Evolutionary conservation across 371 early-diverging fungal species (phyloP), one percentile per base, ranked within the genome.

Genomic region (Rhizopus sp.): DNA sequence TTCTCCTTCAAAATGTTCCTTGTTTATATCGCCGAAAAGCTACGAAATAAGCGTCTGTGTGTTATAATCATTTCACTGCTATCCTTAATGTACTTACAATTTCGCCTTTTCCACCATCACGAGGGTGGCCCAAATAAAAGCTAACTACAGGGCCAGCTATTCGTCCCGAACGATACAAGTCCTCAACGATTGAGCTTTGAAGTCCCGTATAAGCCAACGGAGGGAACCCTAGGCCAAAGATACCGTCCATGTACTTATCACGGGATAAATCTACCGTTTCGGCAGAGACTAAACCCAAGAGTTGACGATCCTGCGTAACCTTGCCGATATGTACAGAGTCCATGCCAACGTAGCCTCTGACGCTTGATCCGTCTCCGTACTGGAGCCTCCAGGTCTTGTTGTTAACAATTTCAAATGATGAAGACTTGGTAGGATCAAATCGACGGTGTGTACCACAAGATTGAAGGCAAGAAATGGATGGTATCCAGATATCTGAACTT

Each of bases 361-460:
- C 82, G 30, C 54, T 65, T 5, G 82, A 83, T 4, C 84, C 81
- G 56, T 83, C 84, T 10, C 81, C 84, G 37, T 83, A 83, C 2
- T 54, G 64, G 0, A 77, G 41, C 3, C 56, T 7, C 78, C 78
- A 77, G 0, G 66, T 72, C 1, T 60, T 47, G 33, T 70, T 74
- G 0, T 39, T 59, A 8, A 29, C 40, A 5, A 10, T 15, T 12
- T 15, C 41, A 32, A 55, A 70, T 0, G 67, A 62, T 0, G 67
- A 63, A 0, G 74, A 74, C 7, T 51, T 35, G 0, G 29, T 13
- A 7, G 59, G 31, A 53, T 77, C 50, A 51, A 70, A 77, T 5
- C 57, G 65, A 12, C 62, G 58, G 44, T 69, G 70, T 0, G 45
- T 23, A 1, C 72, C 59, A 33, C 78, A 77, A 5, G 41, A 47